Percentiles rank a stretch among this genome's conserved stretches.
Evolutionary conservation across 331 rosid genomes (phyloP).

Genomic region (Erythrophleum ivorense): DNA sequence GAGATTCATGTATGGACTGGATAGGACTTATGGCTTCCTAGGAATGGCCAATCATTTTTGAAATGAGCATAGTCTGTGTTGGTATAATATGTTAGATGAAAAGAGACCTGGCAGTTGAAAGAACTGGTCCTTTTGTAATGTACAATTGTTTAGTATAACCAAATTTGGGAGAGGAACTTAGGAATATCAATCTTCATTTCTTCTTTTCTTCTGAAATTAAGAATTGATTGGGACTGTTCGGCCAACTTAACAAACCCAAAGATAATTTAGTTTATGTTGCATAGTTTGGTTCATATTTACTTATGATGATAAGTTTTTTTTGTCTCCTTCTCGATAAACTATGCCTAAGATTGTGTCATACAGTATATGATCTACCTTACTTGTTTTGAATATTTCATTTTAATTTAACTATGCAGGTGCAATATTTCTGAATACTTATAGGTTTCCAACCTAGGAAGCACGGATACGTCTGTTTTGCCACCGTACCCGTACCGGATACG

Average conservation of each 20-base stretch:
- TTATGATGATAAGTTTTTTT: neutral
- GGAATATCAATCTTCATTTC: neutral
- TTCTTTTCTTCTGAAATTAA: slow-evolving; percentile 6
- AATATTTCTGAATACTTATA: neutral
- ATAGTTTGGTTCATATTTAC: neutral
- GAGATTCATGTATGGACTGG: too few species aligned
- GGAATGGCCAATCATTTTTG: neutral
- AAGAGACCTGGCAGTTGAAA: neutral
- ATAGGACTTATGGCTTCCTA: too few species aligned
- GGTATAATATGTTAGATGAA: neutral
- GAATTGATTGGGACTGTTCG: slow-evolving; percentile 10
- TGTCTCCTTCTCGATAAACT: neutral
- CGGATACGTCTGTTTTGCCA: too few species aligned
- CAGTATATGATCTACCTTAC: neutral
- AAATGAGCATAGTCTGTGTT: neutral
- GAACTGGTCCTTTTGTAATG: neutral
- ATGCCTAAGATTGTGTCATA: neutral
- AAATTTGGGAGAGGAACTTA: slow-evolving; percentile 17
- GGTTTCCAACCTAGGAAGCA: neutral
- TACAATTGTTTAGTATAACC: neutral
- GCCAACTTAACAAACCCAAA: neutral
- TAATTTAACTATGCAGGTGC: neutral
- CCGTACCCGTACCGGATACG: too few species aligned
- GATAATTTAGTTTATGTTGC: neutral
- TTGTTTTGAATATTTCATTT: neutral